Evolutionary conservation across 2,329 filamentous ascomycete species (phyloP).

Genomic region (Penicillium crustosum): DNA sequence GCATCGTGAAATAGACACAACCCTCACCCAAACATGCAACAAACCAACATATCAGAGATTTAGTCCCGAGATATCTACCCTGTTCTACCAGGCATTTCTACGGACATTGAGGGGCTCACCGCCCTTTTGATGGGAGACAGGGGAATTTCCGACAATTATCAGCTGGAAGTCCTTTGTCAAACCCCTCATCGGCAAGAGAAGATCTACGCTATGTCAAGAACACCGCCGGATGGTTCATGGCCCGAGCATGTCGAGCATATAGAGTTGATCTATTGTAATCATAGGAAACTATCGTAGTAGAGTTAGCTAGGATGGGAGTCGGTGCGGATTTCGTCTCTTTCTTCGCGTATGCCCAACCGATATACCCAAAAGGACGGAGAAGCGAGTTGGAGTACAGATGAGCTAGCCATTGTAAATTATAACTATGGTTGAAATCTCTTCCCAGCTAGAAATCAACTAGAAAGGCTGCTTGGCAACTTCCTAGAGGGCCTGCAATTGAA

Average conservation of each 20-base stretch:
- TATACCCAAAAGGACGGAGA: conserved; percentile 47
- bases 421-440: conserved; percentile 9
- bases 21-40: neutral
- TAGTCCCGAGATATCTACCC: conserved; percentile 44
- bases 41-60: neutral
- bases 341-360: conserved; percentile 55
- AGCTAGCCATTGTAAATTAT: conserved; percentile 31
- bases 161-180: neutral
- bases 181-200: neutral
- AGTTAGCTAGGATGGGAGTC: conserved; percentile 26
- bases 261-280: neutral
- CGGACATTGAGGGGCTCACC: conserved; percentile 14
- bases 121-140: conserved; percentile 51
- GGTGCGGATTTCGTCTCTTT: conserved; percentile 48
- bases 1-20: neutral
- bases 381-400: conserved; percentile 52
- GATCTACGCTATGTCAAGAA: neutral
- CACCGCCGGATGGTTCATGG: neutral
- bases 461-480: neutral
- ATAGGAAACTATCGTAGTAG: conserved; percentile 26
- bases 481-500: neutral
- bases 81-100: conserved; percentile 50
- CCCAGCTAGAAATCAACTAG: too few relatives aligned
- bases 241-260: neutral
- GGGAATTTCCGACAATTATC: conserved; percentile 42